Evolutionary conservation across 2,329 filamentous ascomycete species (phyloP).

Genomic region (Trichoderma brevicompactum): DNA sequence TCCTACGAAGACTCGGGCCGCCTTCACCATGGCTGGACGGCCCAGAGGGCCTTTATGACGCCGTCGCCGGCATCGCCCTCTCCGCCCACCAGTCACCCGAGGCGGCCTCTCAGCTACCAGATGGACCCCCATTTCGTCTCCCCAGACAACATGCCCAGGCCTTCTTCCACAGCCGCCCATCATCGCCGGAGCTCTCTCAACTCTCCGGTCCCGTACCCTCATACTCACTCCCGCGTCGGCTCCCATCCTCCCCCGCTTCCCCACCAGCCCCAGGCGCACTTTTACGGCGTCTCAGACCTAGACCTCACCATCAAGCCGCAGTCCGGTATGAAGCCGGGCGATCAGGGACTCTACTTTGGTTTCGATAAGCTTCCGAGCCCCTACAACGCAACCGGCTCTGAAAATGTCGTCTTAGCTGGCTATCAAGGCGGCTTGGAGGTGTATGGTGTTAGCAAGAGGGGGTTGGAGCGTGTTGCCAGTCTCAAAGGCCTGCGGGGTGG

Average conservation of each 20-base stretch:
- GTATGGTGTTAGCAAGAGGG: slow-evolving; percentile 72
- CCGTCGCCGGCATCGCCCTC: slow-evolving; percentile 51
- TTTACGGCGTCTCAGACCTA: slow-evolving; percentile 74
- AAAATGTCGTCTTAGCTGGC: slow-evolving; percentile 75
- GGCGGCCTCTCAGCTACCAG: slow-evolving; percentile 60
- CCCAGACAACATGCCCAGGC: slow-evolving; percentile 47
- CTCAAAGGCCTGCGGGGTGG: slow-evolving; percentile 79
- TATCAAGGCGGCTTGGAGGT: slow-evolving; percentile 81
- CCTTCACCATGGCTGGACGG: slow-evolving; percentile 51
- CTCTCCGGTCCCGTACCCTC: slow-evolving; percentile 45
- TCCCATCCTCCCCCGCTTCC: slow-evolving; percentile 65
- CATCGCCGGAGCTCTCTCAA: slow-evolving; percentile 54
- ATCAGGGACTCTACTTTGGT: slow-evolving; percentile 76
- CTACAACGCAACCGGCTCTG: slow-evolving; percentile 48
- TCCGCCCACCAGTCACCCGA: slow-evolving; percentile 42
- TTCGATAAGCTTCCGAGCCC: slow-evolving; percentile 71
- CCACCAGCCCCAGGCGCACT: slow-evolving; percentile 76
- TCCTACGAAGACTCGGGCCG: slow-evolving; percentile 55
- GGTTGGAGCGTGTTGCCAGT: slow-evolving; percentile 69
- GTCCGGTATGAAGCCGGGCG: slow-evolving; percentile 64
- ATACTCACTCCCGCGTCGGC: slow-evolving; percentile 51
- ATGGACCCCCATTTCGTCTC: slow-evolving; percentile 52
- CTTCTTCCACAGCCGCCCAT: slow-evolving; percentile 40
- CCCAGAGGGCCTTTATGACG: slow-evolving; percentile 51
- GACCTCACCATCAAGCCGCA: slow-evolving; percentile 67